These are phyloP conservation scores for Gardenia jasminoides DNA, from an alignment of 257 asterid genomes.

Conservation along the genomic window DNA sequence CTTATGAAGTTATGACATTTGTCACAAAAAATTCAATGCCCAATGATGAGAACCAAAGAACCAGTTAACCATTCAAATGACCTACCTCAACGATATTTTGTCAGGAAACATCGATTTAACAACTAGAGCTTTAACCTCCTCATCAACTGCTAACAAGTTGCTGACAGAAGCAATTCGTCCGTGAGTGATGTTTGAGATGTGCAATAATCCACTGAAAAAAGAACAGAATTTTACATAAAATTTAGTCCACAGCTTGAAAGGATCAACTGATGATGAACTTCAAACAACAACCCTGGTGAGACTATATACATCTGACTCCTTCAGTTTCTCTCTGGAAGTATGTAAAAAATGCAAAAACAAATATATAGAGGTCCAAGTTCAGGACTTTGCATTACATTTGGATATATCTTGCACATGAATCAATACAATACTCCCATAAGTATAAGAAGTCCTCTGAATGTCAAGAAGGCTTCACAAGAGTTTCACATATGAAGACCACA, in stretches of 20 bases:
- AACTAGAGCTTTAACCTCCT: conserved; percentile 80
- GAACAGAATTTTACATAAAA: not conserved
- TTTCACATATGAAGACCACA: not conserved
- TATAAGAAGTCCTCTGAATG: not conserved
- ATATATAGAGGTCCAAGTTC: not conserved
- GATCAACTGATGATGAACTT: not conserved
- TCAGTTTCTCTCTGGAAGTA: not conserved
- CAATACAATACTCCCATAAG: not conserved
- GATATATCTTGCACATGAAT: not conserved
- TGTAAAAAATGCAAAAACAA: not conserved
- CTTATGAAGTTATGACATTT: not conserved
- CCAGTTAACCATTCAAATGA: not conserved
- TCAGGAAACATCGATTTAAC: conserved; percentile 71
- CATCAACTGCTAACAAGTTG: conserved; percentile 66
- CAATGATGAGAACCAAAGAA: not conserved
- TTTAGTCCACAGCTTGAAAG: not conserved
- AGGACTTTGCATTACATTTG: too few relatives aligned
- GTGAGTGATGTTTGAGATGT: conserved; percentile 67
- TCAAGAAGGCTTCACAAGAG: not conserved
- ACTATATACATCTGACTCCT: not conserved
- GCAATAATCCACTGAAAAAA: conserved; percentile 81
- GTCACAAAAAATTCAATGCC: not conserved
- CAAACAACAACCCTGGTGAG: not conserved
- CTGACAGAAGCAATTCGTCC: conserved; percentile 57
- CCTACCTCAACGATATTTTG: conserved; percentile 85